Conservation (phyloP, 768 basidiomycete species). For the Naematelia aurantialba region DNA sequence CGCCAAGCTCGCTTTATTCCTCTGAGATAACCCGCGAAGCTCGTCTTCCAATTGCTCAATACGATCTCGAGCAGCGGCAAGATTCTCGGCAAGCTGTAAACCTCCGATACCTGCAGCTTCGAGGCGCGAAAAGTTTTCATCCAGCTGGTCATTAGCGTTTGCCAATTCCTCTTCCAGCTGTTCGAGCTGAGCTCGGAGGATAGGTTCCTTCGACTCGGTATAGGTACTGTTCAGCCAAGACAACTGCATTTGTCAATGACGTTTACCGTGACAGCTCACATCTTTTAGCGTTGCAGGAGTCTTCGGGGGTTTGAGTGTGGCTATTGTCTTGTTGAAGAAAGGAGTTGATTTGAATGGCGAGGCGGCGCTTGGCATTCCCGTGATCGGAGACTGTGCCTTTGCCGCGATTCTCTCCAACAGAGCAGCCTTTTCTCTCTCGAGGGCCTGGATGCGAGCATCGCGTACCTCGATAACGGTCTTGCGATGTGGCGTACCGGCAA, state of each 20-base stretch:
- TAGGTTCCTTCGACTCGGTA: conserved; percentile 34
- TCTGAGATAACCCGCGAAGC: conserved; percentile 24
- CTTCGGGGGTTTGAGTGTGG: conserved; percentile 33
- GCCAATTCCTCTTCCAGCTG: conserved; percentile 39
- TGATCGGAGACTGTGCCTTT: neutral
- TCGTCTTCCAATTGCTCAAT: conserved; percentile 41
- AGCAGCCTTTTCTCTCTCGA: conserved; percentile 44
- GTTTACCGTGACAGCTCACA: conserved; percentile 19
- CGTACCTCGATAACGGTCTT: conserved; percentile 31
- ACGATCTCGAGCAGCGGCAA: conserved; percentile 35
- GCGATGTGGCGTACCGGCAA: conserved; percentile 28
- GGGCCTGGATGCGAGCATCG: conserved; percentile 33
- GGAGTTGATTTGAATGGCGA: conserved; percentile 38
- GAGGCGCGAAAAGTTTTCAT: conserved; percentile 44
- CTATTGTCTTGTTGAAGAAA: conserved; percentile 33
- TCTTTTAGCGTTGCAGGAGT: conserved; percentile 43
- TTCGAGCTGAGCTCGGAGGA: conserved; percentile 36
- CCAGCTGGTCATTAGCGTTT: conserved; percentile 40
- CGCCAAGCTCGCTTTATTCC: conserved; percentile 34
- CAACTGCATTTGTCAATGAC: conserved; percentile 26
- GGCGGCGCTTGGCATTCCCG: conserved; percentile 15
- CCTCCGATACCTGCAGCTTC: conserved; percentile 43
- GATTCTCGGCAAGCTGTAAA: conserved; percentile 38
- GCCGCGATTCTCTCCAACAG: conserved; percentile 27
- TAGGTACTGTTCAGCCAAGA: conserved; percentile 45